Conservation (phyloP, 192 early-diverging fungal species). For the Linnemannia hyalina region DNA sequence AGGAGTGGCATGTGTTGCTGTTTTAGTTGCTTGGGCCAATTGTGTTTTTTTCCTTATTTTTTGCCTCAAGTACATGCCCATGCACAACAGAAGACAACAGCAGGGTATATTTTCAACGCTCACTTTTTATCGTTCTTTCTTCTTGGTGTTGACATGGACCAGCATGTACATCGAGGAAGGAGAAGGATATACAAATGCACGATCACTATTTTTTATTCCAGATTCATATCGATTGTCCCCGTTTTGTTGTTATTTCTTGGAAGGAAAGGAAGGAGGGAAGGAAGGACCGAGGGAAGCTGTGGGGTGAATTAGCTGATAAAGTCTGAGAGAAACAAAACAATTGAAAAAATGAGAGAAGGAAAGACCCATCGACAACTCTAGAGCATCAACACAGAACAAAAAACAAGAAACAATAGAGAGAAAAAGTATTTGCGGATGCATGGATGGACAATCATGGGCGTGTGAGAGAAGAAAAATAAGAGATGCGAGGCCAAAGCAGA, state of each 20-base stretch:
- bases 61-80: constrained; percentile 5
- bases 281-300: background rate
- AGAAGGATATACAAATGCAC: background rate
- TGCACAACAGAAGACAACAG: background rate
- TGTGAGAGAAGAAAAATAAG: background rate
- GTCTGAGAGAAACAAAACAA: too few species aligned
- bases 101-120: background rate
- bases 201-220: background rate
- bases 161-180: background rate
- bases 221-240: background rate
- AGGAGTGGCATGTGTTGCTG: background rate
- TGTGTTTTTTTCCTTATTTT: background rate
- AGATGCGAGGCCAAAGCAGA: background rate
- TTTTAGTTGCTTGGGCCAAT: background rate
- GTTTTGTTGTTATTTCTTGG: background rate
- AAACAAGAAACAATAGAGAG: too few species aligned
- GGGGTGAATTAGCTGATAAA: background rate
- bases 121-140: background rate
- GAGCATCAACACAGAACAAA: too few species aligned
- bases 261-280: background rate
- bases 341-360: too few species aligned
- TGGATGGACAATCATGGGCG: too few species aligned
- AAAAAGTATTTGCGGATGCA: too few species aligned
- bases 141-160: background rate
- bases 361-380: too few species aligned